Conservation (phyloP, 257 asterid species). For the Echium plantagineum region DNA sequence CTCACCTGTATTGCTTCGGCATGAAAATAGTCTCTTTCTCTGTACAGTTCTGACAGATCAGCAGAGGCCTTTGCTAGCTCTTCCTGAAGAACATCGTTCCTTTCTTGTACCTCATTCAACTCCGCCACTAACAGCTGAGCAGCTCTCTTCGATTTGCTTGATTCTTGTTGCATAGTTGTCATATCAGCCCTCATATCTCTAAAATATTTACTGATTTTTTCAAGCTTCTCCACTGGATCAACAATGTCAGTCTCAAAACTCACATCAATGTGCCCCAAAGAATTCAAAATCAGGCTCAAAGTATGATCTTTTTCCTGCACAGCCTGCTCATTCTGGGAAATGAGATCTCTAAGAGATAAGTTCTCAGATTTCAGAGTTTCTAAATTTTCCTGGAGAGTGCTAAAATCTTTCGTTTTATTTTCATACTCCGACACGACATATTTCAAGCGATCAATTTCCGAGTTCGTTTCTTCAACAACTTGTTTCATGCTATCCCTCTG, state of each 20-base stretch:
- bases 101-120: constrained; percentile 94
- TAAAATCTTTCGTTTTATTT: constrained; percentile 41
- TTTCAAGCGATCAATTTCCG: constrained; percentile 55
- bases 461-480: constrained; percentile 50
- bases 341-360: constrained; percentile 39
- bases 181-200: constrained; percentile 35
- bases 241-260: constrained; percentile 23
- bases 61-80: constrained; percentile 48
- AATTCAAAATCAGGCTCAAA: constrained; percentile 40
- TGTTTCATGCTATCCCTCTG: constrained; percentile 83
- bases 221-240: constrained; percentile 48
- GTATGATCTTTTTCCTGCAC: constrained; percentile 49
- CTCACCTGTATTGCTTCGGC: constrained; percentile 48
- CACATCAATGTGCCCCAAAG: constrained; percentile 41
- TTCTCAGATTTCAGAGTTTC: constrained; percentile 59
- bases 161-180: constrained; percentile 52
- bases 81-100: constrained; percentile 85
- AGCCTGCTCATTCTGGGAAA: constrained; percentile 39
- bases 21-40: constrained; percentile 53
- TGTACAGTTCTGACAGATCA: constrained; percentile 55
- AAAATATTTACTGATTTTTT: constrained; percentile 37
- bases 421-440: constrained; percentile 44
- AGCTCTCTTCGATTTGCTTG: constrained; percentile 75
- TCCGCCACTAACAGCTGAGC: constrained; percentile 89
- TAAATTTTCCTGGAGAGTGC: constrained; percentile 39